Evolutionary conservation across 2,329 filamentous ascomycete genomes (phyloP).

Genomic region (Cucurbitaria berberidis): DNA sequence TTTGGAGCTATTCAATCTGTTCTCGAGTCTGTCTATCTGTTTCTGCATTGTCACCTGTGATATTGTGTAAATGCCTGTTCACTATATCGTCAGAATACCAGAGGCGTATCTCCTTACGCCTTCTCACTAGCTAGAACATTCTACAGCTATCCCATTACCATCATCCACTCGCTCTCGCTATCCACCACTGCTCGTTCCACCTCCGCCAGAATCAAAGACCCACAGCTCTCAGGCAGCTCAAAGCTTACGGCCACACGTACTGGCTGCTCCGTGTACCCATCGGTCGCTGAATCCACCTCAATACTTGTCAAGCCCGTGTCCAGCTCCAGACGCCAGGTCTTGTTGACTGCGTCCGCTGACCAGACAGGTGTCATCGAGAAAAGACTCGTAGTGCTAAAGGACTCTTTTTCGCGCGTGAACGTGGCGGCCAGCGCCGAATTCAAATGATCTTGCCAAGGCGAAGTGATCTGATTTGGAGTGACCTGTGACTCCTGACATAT

Average conservation of each 20-base stretch:
- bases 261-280: slow-evolving; percentile 4
- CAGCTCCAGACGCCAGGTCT: slow-evolving; percentile 20
- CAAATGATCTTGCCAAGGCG: slow-evolving; percentile 10
- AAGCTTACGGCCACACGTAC: slow-evolving; percentile 1
- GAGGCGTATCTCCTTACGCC: neutral
- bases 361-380: slow-evolving; percentile 16
- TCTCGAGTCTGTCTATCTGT: no score
- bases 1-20: no score
- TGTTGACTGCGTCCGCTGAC: slow-evolving; percentile 4
- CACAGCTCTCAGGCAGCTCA: slow-evolving; percentile 6
- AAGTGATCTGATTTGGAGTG: neutral
- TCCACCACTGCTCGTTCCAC: slow-evolving; percentile 1
- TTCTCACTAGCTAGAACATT: neutral
- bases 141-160: neutral
- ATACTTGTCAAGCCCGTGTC: slow-evolving; percentile 11
- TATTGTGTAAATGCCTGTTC: no score
- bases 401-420: neutral
- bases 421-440: slow-evolving; percentile 3
- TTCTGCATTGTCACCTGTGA: no score
- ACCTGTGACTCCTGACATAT: slow-evolving; percentile 16
- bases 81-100: no score
- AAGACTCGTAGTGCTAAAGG: slow-evolving; percentile 1
- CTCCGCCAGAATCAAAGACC: neutral
- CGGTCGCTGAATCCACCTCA: neutral
- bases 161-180: no score